These are phyloP conservation scores for Pyracantha coccinea DNA, from an alignment of 331 rosid genomes.

Conservation along the genomic window DNA sequence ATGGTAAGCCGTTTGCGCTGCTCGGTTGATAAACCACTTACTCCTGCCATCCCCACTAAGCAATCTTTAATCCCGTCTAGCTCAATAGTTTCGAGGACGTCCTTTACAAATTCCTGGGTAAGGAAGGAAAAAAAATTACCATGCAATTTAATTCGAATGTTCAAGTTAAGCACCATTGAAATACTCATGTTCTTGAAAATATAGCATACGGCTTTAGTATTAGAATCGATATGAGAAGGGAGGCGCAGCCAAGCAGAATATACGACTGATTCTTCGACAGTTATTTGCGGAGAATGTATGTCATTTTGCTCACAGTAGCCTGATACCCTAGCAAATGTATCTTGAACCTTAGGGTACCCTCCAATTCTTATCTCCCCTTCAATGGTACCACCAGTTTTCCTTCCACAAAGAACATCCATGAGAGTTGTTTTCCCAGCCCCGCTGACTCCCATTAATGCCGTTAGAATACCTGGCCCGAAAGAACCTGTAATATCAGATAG, in stretches of 20 bases:
- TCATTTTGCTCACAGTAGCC: slow-evolving; percentile 82
- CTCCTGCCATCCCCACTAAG: slow-evolving; percentile 22
- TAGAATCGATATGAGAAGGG: slow-evolving; percentile 51
- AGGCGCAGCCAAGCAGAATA: slow-evolving; percentile 78
- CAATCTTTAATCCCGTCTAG: slow-evolving; percentile 28
- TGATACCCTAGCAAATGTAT: slow-evolving; percentile 66
- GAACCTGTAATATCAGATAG: slow-evolving; percentile 45
- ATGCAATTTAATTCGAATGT: not conserved
- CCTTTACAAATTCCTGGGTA: slow-evolving; percentile 18
- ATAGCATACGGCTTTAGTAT: slow-evolving; percentile 46
- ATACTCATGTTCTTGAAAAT: not conserved
- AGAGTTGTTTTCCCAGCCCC: slow-evolving; percentile 88
- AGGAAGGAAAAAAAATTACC: not conserved
- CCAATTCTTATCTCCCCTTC: slow-evolving; percentile 72
- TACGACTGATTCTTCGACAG: slow-evolving; percentile 63
- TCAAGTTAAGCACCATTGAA: not conserved
- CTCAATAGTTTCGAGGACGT: slow-evolving; percentile 27
- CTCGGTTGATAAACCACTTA: slow-evolving; percentile 27
- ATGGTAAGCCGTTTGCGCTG: slow-evolving; percentile 32
- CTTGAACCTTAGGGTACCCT: slow-evolving; percentile 67
- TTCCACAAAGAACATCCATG: slow-evolving; percentile 83
- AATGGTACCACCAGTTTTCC: slow-evolving; percentile 64
- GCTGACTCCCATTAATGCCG: slow-evolving; percentile 79
- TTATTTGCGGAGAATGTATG: slow-evolving; percentile 67
- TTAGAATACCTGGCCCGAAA: slow-evolving; percentile 69